Evolutionary conservation across 2,329 filamentous ascomycete species (phyloP).

Genomic region (Ceratocystis cubensis): DNA sequence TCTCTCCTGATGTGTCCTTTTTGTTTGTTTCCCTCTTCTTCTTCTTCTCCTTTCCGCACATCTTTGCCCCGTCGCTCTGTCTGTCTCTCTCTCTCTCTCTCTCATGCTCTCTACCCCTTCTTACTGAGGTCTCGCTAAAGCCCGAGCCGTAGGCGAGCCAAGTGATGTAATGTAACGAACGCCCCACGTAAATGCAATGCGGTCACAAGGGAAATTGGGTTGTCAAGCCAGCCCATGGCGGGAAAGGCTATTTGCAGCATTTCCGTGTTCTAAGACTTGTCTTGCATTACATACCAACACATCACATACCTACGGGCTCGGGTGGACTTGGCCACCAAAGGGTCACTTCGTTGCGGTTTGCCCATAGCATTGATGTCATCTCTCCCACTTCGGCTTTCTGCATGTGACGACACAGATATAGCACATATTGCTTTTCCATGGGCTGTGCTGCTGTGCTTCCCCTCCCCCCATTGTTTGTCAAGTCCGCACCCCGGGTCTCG

Average conservation of each 20-base stretch:
- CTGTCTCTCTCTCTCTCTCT: too few relatives aligned
- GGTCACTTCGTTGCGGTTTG: too few relatives aligned
- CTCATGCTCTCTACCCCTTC: too few relatives aligned
- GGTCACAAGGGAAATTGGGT: neutral
- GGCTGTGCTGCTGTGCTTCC: neutral
- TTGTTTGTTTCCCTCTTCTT: too few relatives aligned
- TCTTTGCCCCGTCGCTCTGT: neutral
- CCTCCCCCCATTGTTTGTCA: neutral
- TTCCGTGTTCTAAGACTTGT: too few relatives aligned
- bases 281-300: too few relatives aligned
- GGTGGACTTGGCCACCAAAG: too few relatives aligned
- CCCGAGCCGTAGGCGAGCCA: neutral
- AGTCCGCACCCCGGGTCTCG: neutral
- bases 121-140: neutral
- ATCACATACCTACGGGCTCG: too few relatives aligned
- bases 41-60: neutral
- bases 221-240: neutral
- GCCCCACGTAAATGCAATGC: neutral
- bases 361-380: neutral
- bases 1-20: too few relatives aligned
- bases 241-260: neutral
- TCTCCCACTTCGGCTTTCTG: neutral
- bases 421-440: neutral
- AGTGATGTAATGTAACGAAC: constrained; percentile 1
- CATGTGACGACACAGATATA: neutral